Base-by-base conservation (phyloP, 192 early-diverging fungal species). In the Backusella parvicylindrica region DNA sequence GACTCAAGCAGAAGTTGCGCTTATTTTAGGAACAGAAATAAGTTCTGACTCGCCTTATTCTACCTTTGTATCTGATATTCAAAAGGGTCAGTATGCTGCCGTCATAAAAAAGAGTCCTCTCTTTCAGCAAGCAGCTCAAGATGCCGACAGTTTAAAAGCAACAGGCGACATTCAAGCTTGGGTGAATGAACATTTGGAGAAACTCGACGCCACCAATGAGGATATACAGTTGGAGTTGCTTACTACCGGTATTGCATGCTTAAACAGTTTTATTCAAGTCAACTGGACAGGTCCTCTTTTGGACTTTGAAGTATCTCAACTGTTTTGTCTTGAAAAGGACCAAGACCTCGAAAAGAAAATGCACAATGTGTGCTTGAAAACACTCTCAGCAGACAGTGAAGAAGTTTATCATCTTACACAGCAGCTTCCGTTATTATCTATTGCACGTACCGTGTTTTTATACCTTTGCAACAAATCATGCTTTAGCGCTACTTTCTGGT, bases 201-300 rank as follows among this genome's bases (percentile, higher is more conserved):
- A 70, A 70, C 23, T 70, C 11, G 68, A 70, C 23, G 1, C 12
- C 4, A n/a, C 3, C 16, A 9, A 75, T 26, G 43, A 31, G 11
- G 26, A 33, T 4, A 60, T 53, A 18, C 31, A 68, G 11, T 64
- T 86, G 40, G 69, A 84, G 18, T 64, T 93, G 12, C 80, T 92
- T 26, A 72, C 72, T 26, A 74, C 96, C 12, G 94, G 86, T 38
- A 86, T 90, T 26, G 91, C 92, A 1, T 86, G 86, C 36, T 84
- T 98, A n/a, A 89, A 91, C 33, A 83, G 87, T 21, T 98, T 98
- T 84, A 75, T 96, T 21, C 96, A 98, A 83, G 83, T 86, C 36
- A 90, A 88, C 69, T 97, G 94, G 94, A 98, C 97, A 1, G 97
- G 97, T 5, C 97, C 97, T 7, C 75, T 83, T 6, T 53, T 97